Percentiles rank a stretch among this genome's conserved stretches.
Evolutionary conservation across 2,329 filamentous ascomycete genomes (phyloP).

Genomic region (Aphanoascus verrucosus): DNA sequence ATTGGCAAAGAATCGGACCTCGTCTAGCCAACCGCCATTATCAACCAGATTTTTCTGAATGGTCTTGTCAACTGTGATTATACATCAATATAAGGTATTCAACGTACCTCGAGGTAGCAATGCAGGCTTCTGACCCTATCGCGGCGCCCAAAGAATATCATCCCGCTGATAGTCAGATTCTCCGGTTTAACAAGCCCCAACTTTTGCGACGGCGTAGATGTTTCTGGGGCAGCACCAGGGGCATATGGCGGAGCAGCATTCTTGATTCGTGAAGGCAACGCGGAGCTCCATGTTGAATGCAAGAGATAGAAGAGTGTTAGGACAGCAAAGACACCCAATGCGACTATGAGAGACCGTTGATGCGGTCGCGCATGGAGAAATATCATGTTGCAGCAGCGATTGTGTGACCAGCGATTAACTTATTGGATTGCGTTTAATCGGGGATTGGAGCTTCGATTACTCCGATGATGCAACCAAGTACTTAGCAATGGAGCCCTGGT

Average conservation of each 20-base stretch:
- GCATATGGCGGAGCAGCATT: neutral
- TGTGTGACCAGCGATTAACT: neutral
- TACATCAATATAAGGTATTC: neutral
- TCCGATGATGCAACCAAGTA: too few relatives aligned
- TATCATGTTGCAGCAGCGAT: neutral
- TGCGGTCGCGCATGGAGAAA: neutral
- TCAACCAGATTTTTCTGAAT: slow-evolving; percentile 6
- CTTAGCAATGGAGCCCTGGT: too few relatives aligned
- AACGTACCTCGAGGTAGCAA: slow-evolving; percentile 13
- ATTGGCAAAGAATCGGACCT: slow-evolving; percentile 8
- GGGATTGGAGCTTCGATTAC: too few relatives aligned
- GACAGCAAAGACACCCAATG: neutral
- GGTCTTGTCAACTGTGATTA: neutral
- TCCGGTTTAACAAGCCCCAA: slow-evolving; percentile 7
- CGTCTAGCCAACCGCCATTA: slow-evolving; percentile 10
- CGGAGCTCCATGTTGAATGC: slow-evolving; percentile 1
- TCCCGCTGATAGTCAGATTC: slow-evolving; percentile 10
- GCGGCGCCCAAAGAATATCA: slow-evolving; percentile 13
- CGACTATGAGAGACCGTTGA: neutral
- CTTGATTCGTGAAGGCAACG: neutral
- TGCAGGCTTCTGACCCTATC: slow-evolving; percentile 9
- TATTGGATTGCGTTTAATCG: too few relatives aligned
- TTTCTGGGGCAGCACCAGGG: neutral
- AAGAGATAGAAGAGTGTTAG: slow-evolving; percentile 1
- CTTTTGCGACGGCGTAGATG: neutral